phyloP scores from a whole-genome alignment of 2,329 filamentous ascomycete species.

The Diaporthe amygdali region DNA sequence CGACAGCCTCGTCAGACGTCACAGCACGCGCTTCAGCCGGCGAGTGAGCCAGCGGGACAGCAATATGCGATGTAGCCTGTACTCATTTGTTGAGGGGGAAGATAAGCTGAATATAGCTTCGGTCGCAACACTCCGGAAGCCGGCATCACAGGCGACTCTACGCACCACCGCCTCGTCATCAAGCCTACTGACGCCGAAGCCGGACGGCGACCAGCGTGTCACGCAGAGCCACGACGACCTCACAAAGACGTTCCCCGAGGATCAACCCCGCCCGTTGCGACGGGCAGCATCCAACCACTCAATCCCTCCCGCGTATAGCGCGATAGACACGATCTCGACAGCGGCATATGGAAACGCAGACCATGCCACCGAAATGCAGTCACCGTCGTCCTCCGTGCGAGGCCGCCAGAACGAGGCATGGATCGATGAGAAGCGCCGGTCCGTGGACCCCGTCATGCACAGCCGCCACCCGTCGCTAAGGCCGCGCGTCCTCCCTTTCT shows the following conservation, averaged over 20 bases:
- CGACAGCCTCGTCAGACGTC: constrained; percentile 6
- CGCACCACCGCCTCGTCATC: neutral
- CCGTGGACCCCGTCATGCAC: neutral
- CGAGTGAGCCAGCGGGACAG: neutral
- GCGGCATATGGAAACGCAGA: neutral
- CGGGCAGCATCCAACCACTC: neutral
- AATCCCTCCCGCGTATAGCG: neutral
- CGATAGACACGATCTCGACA: neutral
- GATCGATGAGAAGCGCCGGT: neutral
- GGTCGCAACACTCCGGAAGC: neutral
- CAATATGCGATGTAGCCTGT: neutral
- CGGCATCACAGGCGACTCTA: neutral
- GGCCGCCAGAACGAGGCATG: neutral
- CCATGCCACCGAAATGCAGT: neutral
- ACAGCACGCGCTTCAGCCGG: constrained; percentile 8
- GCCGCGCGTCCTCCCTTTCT: neutral
- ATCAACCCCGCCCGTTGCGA: no score
- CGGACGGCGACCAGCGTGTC: neutral
- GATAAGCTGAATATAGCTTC: neutral
- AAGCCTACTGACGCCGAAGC: neutral
- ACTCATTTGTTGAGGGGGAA: neutral
- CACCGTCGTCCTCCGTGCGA: neutral
- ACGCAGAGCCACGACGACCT: neutral
- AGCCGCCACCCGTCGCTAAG: neutral
- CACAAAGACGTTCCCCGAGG: neutral